A percentile compares a stretch with the other conserved stretches of the same genome.
Conservation (phyloP, 2,329 filamentous ascomycete species). For the Fusarium luffae region DNA sequence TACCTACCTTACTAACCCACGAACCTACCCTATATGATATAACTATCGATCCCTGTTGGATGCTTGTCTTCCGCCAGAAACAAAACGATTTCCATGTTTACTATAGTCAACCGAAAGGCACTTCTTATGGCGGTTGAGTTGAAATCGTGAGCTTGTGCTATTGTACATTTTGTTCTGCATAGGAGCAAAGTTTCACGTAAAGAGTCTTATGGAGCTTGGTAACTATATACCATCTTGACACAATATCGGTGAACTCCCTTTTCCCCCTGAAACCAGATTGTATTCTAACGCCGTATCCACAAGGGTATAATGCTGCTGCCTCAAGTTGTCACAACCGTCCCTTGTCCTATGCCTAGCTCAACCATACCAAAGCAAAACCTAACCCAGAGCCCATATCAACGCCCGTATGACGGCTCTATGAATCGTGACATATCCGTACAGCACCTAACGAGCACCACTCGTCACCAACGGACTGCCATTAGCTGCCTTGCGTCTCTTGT, state of each 20-base stretch:
- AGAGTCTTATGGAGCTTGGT: not conserved
- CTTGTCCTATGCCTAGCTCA: not conserved
- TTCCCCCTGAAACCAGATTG: not conserved
- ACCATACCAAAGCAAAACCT: conserved; percentile 16
- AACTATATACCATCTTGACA: not conserved
- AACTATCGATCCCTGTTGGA: not conserved
- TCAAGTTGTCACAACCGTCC: conserved; percentile 7
- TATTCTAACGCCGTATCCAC: conserved; percentile 21
- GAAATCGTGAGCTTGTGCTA: not conserved
- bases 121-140: not conserved
- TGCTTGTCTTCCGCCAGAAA: not conserved
- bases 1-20: not conserved
- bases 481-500: conserved; percentile 40
- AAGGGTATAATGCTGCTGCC: conserved; percentile 31
- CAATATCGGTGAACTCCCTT: not conserved
- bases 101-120: not conserved
- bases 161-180: not conserved
- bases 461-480: conserved; percentile 34
- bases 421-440: not conserved
- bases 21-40: not conserved
- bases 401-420: not conserved
- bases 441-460: conserved; percentile 21
- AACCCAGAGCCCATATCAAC: conserved; percentile 1
- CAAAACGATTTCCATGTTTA: not conserved
- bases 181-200: not conserved